Evolutionary conservation across 306 rosid genomes (phyloP).

Genomic region (Canavalia gladiata): DNA sequence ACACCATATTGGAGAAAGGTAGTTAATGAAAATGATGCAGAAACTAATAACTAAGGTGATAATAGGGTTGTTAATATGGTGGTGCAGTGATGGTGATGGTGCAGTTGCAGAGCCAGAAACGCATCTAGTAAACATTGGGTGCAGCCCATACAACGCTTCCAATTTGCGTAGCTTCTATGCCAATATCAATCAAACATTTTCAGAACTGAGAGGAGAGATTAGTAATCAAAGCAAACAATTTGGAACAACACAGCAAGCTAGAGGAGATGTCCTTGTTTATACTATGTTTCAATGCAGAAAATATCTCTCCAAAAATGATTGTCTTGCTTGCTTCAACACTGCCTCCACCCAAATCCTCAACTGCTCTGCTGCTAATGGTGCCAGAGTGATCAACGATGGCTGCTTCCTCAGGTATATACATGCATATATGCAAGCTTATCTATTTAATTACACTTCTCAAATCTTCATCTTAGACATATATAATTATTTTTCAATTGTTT

Average conservation of each 20-base stretch:
- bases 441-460: too few relatives aligned
- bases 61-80: slow-evolving; percentile 28
- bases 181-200: slow-evolving; percentile 57
- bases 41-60: background rate
- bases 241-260: slow-evolving; percentile 53
- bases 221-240: slow-evolving; percentile 50
- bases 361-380: slow-evolving; percentile 67
- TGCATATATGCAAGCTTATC: too few relatives aligned
- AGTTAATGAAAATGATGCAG: too few relatives aligned
- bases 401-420: slow-evolving; percentile 71
- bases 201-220: slow-evolving; percentile 46
- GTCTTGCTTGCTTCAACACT: slow-evolving; percentile 56
- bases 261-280: slow-evolving; percentile 44
- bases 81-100: background rate
- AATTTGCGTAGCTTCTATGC: slow-evolving; percentile 42
- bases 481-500: too few relatives aligned
- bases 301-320: slow-evolving; percentile 60
- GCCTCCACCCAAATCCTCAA: slow-evolving; percentile 59
- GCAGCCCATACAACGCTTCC: slow-evolving; percentile 62
- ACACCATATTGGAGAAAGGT: too few relatives aligned
- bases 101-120: slow-evolving; percentile 56
- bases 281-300: slow-evolving; percentile 67
- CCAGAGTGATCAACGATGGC: slow-evolving; percentile 67
- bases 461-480: too few relatives aligned
- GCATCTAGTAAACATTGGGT: slow-evolving; percentile 50